These are phyloP conservation scores for Penicillium tannophilum DNA, from an alignment of 495 filamentous ascomycete species.

Conservation along the genomic window DNA sequence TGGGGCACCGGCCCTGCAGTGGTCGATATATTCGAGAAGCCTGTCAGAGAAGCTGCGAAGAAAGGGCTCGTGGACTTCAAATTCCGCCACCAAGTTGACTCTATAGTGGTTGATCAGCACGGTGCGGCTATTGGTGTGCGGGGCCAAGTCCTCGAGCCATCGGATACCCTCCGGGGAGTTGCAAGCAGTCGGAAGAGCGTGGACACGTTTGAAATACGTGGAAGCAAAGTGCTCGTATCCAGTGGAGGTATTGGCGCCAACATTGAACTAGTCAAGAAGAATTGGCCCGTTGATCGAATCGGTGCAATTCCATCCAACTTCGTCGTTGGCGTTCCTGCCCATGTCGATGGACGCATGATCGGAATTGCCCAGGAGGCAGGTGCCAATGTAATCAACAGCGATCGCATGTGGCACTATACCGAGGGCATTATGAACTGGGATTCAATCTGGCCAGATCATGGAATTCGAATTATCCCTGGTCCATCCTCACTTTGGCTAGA, in stretches of 20 bases:
- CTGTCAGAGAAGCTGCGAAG: conserved; percentile 7
- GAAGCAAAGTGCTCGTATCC: conserved; percentile 1
- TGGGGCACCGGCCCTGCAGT: conserved; percentile 10
- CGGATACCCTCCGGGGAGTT: conserved; percentile 1
- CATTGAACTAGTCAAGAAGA: conserved; percentile 7
- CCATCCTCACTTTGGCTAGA: conserved; percentile 10
- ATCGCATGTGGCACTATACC: conserved; percentile 13
- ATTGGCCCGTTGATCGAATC: conserved; percentile 10
- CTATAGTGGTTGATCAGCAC: conserved; percentile 2
- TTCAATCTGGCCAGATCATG: conserved; percentile 8
- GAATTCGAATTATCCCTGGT: conserved; percentile 7
- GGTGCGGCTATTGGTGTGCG: conserved; percentile 4
- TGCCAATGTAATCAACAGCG: conserved; percentile 8
- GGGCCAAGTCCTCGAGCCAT: conserved; percentile 7
- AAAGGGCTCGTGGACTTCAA: conserved; percentile 4
- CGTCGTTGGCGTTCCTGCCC: conserved; percentile 7
- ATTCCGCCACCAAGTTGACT: conserved; percentile 10
- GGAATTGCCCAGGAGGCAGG: conserved; percentile 5
- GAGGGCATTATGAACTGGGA: conserved; percentile 7
- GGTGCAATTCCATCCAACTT: conserved; percentile 5
- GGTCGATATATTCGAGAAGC: conserved; percentile 7
- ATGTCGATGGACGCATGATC: conserved; percentile 10
- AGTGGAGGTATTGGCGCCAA: conserved; percentile 9
- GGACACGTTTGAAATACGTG: conserved; percentile 2
- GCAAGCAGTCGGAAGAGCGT: conserved; percentile 7